Base-by-base conservation (phyloP, 2,329 filamentous ascomycete genomes). In the Aspergillus fructus region DNA sequence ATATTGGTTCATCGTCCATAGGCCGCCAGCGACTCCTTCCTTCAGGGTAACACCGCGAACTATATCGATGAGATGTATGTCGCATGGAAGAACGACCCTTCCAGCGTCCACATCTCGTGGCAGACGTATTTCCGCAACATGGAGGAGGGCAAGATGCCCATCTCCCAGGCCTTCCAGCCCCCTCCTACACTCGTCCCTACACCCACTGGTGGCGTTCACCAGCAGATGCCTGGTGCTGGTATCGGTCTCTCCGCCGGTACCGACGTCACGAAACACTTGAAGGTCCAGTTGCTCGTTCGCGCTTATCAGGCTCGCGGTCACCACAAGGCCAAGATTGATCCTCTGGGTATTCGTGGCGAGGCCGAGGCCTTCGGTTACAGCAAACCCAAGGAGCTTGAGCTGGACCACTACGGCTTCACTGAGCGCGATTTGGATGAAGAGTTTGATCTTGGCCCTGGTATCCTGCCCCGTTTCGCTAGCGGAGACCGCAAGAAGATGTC, bases 31-130 rank as follows among this genome's bases (percentile, higher is more conserved):
- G 94, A 99, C 79, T 96, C 88, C 79, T 99, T 99, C 83, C 85
- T 99, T 61, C 91, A 92, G 63, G 94, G 94, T 66, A 97, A 91
- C 82, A 94, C 93, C 60, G 94, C 94, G 78, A 97, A 96, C 81
- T 99, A 99, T 81, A 91, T 99, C 74, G 94, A 99, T 77, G 94
- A 97, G 82, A 99, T 99, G 94, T 99, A 99, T 79, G 82, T 97
- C 81, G 88, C 93, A 74, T 99, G 94, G 94, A 96, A 93, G 79
- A 83, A 90, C 64, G 92, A 99, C 69, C 93, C 94, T 52, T 85
- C 87, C 69, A 96, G 91, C 73, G 94, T 99, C 59, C 94, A 99
- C 78, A 84, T 96, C 69, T 99, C 94, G 75, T 99, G 94, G 94
- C 93, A 96, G 81, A 88, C 96, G 74, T 99, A 99, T 85, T 99